These are phyloP conservation scores for Vitis hybrid DNA, from an alignment of 177 flowering plant species.

Conservation along the genomic window DNA sequence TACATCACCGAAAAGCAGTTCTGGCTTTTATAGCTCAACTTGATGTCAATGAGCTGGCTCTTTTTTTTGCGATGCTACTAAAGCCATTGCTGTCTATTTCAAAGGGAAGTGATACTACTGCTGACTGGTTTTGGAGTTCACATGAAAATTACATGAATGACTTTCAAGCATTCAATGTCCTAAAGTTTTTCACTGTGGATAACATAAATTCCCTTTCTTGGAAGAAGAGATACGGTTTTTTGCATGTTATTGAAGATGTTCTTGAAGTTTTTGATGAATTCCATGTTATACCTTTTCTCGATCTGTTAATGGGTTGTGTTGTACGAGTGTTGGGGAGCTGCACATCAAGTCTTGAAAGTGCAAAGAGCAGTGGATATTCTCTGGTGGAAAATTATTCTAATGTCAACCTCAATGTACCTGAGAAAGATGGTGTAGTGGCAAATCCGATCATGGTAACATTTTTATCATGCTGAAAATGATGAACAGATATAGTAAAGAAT, in stretches of 20 bases:
- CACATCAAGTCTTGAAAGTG: slow-evolving; percentile 37
- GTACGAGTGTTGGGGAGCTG: slow-evolving; percentile 73
- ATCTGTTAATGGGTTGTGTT: slow-evolving; percentile 69
- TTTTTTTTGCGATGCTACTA: slow-evolving; percentile 63
- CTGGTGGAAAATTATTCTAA: slow-evolving; percentile 12
- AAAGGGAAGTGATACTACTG: slow-evolving; percentile 22
- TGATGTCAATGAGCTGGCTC: slow-evolving; percentile 71
- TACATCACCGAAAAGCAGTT: slow-evolving; percentile 73
- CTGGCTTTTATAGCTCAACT: slow-evolving; percentile 79
- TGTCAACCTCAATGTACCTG: slow-evolving; percentile 1
- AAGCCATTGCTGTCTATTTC: slow-evolving; percentile 51
- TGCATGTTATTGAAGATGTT: slow-evolving; percentile 83
- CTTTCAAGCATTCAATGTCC: slow-evolving; percentile 28
- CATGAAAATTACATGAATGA: slow-evolving; percentile 23
- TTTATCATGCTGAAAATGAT: slow-evolving; percentile 1
- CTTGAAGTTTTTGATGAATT: slow-evolving; percentile 73
- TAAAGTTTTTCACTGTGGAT: slow-evolving; percentile 46
- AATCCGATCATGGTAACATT: slow-evolving; percentile 39
- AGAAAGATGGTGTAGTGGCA: slow-evolving; percentile 15
- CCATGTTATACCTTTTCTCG: slow-evolving; percentile 70
- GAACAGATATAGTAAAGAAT: neutral
- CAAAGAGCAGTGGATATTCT: slow-evolving; percentile 24
- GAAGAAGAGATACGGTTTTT: slow-evolving; percentile 78
- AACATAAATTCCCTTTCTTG: slow-evolving; percentile 47
- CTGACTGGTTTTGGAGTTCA: slow-evolving; percentile 36